Percentiles rank a stretch among this genome's conserved stretches.
Evolutionary conservation across 805 yeast species (phyloP).

Genomic region (Cyberlindnera euphorbiiphila): DNA sequence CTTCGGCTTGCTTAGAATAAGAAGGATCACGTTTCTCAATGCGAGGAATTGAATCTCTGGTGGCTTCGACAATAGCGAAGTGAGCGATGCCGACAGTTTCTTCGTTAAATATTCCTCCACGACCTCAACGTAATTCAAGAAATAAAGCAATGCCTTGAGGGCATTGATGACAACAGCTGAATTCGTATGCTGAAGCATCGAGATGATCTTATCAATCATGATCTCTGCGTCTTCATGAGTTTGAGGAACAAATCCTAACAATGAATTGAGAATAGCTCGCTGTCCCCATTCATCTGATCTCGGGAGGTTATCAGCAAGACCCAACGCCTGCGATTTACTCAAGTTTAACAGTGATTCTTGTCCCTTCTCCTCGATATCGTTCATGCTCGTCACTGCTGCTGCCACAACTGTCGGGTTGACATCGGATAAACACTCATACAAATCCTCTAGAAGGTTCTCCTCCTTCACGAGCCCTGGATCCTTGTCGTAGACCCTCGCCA

Average conservation of each 20-base stretch:
- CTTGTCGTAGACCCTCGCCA: conserved; percentile 61
- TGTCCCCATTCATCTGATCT: conserved; percentile 61
- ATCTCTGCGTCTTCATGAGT: conserved; percentile 59
- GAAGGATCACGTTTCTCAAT: conserved; percentile 71
- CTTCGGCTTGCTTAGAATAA: conserved; percentile 62
- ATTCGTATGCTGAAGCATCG: conserved; percentile 76
- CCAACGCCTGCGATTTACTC: conserved; percentile 43
- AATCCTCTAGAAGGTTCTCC: conserved; percentile 40
- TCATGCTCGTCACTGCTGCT: conserved; percentile 65
- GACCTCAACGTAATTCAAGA: conserved; percentile 63
- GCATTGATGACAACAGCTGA: conserved; percentile 78
- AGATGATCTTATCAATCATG: conserved; percentile 60
- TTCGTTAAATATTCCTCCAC: conserved; percentile 55
- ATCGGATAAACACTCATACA: conserved; percentile 56
- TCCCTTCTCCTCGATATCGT: conserved; percentile 57
- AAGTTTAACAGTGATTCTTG: conserved; percentile 50
- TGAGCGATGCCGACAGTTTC: conserved; percentile 63
- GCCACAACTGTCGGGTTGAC: conserved; percentile 58
- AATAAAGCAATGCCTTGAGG: conserved; percentile 65
- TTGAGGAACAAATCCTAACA: conserved; percentile 70
- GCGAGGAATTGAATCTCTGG: conserved; percentile 82
- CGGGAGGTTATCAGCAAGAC: conserved; percentile 34
- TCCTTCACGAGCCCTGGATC: conserved; percentile 44
- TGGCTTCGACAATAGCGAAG: conserved; percentile 67
- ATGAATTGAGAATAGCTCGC: conserved; percentile 56